phyloP scores from a whole-genome alignment of 202 grass and related monocot species.

The Alloteropsis angusta region DNA sequence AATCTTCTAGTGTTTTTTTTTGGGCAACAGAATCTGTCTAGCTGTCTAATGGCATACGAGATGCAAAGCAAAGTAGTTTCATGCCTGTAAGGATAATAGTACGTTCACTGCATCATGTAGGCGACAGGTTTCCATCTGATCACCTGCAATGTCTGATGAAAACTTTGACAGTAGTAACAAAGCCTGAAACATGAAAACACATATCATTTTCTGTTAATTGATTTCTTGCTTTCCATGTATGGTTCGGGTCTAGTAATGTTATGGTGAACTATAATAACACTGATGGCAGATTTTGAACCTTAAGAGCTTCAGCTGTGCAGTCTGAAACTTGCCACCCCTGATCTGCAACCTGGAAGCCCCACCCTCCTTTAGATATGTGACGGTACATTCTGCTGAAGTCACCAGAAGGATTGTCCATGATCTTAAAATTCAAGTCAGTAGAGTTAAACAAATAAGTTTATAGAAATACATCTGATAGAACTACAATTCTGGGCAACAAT shows the following conservation, averaged over 20 bases:
- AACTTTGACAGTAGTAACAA: slow-evolving; percentile 52
- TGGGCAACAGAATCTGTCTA: background rate
- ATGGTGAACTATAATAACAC: background rate
- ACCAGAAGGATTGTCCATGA: slow-evolving; percentile 52
- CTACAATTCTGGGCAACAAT: slow-evolving; percentile 16
- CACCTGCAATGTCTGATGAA: slow-evolving; percentile 35
- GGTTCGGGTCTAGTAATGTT: background rate
- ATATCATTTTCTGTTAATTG: background rate
- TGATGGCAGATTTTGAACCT: slow-evolving; percentile 28
- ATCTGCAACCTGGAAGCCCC: slow-evolving; percentile 62
- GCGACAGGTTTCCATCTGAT: slow-evolving; percentile 38
- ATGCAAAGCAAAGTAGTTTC: slow-evolving; percentile 4
- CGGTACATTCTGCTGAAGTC: slow-evolving; percentile 49
- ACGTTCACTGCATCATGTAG: slow-evolving; percentile 50
- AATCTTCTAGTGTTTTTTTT: too few relatives aligned
- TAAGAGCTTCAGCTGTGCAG: slow-evolving; percentile 79
- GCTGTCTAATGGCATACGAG: background rate
- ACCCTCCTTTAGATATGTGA: slow-evolving; percentile 66
- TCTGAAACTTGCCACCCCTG: slow-evolving; percentile 74
- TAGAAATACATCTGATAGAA: background rate
- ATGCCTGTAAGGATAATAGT: slow-evolving; percentile 67
- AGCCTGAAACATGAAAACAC: slow-evolving; percentile 40
- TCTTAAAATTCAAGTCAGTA: slow-evolving; percentile 47
- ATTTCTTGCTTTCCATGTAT: background rate
- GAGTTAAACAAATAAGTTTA: slow-evolving; percentile 18